Evolutionary conservation across 805 yeast genomes (phyloP), one percentile per base, ranked within the genome.

Genomic region (Starmerella bombi): DNA sequence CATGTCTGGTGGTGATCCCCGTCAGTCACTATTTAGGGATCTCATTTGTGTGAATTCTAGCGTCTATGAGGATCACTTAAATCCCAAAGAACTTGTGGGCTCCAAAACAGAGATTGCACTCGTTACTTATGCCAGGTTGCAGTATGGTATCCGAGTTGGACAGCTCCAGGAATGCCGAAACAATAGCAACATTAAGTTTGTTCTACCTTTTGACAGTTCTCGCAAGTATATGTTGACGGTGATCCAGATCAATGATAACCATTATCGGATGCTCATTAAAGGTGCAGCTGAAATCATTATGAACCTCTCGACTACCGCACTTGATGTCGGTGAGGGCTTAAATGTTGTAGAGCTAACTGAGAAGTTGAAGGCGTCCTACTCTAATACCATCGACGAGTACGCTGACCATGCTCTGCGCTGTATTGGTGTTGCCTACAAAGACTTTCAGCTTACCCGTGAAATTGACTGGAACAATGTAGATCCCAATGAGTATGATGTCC

Each of bases 261-360:
- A 44, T 14, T 78, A 60, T 57, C 69, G 91, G 42, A 63, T 84
- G 40, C 77, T 71, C 48, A 64, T 82, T 43, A 91, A 91, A 63
- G 98, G 99, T 48, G 98, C 98, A 1, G 86, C 96, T 1, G 99
- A 91, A 61, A 72, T 91, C 45, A 70, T 91, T 12, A 68, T 80
- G 48, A 66, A 68, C 18, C 64, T 70, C 51, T 80, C 93, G 57
- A 61, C 71, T 8, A 16, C 29, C 3, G 44, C 51, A n/a, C 36
- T 53, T 32, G 25, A 19, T 7, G 25, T 25, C 12, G 34, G 20
- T 2, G 15, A 31, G 7, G 40, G 34, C 9, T 16, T 14, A 3
- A 27, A 37, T 3, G 37, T 35, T 5, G 28, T 33, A 1, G 32
- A 43, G 30, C 41, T 50, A 14, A 42, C 44, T 49, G 50, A 46